A percentile compares a stretch with the other conserved stretches of the same genome.
phyloP scores from a whole-genome alignment of 805 yeast species.

The Sugiyamaella floridensis region DNA sequence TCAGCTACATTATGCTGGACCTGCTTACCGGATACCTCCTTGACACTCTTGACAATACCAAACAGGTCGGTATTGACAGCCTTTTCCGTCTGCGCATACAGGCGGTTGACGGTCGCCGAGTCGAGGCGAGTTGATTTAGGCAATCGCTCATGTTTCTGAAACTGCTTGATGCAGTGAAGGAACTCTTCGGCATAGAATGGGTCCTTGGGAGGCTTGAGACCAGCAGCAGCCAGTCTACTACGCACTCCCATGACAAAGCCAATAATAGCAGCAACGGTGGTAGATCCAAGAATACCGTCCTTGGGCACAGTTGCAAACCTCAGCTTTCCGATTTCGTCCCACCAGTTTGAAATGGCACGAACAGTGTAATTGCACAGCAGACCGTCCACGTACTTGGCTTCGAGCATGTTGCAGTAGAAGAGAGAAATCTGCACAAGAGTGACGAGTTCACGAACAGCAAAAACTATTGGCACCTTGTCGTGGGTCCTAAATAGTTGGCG shows the following conservation, averaged over 20 bases:
- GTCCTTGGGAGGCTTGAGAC: constrained; percentile 64
- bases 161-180: constrained; percentile 58
- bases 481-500: constrained; percentile 59
- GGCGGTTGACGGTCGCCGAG: constrained; percentile 44
- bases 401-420: constrained; percentile 68
- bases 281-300: constrained; percentile 53
- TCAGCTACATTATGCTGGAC: constrained; percentile 26
- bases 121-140: constrained; percentile 50
- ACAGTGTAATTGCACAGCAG: constrained; percentile 73
- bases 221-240: constrained; percentile 53
- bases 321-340: constrained; percentile 59
- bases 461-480: constrained; percentile 44
- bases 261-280: constrained; percentile 69
- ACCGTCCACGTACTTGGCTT: constrained; percentile 73
- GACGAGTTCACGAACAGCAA: constrained; percentile 69
- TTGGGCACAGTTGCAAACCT: constrained; percentile 31
- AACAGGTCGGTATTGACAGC: constrained; percentile 31
- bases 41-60: constrained; percentile 60
- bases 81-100: constrained; percentile 39
- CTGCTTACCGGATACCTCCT: constrained; percentile 46
- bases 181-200: constrained; percentile 73
- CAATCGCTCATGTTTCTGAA: constrained; percentile 64
- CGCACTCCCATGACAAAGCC: constrained; percentile 69
- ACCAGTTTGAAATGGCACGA: constrained; percentile 68
- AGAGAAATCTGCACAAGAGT: constrained; percentile 67